Evolutionary conservation across 2,329 filamentous ascomycete species (phyloP), one percentile per base, ranked within the genome.

Genomic region (Cladophialophora carrionii): DNA sequence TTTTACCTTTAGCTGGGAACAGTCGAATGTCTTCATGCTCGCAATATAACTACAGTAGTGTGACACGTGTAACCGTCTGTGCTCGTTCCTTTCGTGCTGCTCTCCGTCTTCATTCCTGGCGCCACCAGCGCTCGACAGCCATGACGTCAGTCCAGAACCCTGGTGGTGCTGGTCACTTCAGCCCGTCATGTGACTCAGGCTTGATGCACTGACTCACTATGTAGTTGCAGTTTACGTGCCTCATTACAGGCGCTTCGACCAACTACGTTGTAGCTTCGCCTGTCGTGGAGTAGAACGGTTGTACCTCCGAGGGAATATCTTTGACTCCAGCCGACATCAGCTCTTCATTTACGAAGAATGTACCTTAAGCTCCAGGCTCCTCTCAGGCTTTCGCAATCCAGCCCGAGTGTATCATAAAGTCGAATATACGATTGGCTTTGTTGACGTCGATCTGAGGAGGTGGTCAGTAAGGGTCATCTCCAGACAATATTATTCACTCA

Each of bases 361-460:
- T 17, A 43, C 14, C 5, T 48, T 43, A 14, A 48, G 6, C 0
- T 29, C 22, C 17, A n/a, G 37, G 31, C 6, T 48, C 56, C 48
- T 12, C 32, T 69, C 77, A 96, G 29, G 88, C 90, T 81, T 96
- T 95, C 34, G 88, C 90, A 66, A 98, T 88, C 92, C 94, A 98
- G 2, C 94, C 95, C 62, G 88, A 88, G 74, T 92, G 91, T 68
- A 96, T 90, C 80, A 97, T 93, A 76, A 97, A 98, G 76, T 98
- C 95, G 78, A 94, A 97, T 64, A 98, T 87, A 70, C 91, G 85
- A 20, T 90, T 88, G 0, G 90, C 89, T 77, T 97, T 98, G 69
- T 90, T 90, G 9, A 87, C 86, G 73, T 98, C 94, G 59, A 98
- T 85, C 75, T 88, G 79, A 6, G 24, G 24, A 37, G n/a, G 9